These are phyloP conservation scores for Apiosordaria backusii DNA, from an alignment of 495 filamentous ascomycete species.

Conservation along the genomic window DNA sequence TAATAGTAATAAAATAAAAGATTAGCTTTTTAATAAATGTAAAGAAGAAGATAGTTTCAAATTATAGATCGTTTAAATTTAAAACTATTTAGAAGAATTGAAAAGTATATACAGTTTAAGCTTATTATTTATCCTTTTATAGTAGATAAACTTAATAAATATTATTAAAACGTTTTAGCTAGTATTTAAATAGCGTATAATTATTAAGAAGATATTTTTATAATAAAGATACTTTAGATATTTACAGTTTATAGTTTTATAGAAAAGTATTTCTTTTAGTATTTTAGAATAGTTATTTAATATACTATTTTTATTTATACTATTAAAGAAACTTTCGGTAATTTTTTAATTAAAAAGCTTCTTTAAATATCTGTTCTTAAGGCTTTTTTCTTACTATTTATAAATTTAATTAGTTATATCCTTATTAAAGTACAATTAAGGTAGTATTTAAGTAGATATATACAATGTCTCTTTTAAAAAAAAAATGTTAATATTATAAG, in stretches of 20 bases:
- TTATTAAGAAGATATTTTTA: too few species aligned
- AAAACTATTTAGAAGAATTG: slow-evolving; percentile 5
- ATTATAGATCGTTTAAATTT: background rate
- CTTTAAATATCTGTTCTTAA: too few species aligned
- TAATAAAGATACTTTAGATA: slow-evolving; percentile 26
- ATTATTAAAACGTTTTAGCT: slow-evolving; percentile 27
- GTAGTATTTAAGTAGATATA: too few species aligned
- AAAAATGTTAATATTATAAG: too few species aligned
- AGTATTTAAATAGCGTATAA: slow-evolving; percentile 28
- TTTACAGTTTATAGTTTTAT: slow-evolving; percentile 13
- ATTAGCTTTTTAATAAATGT: slow-evolving; percentile 16
- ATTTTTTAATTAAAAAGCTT: too few species aligned
- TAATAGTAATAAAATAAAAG: slow-evolving; percentile 21
- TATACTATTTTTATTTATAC: too few species aligned
- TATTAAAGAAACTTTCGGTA: too few species aligned
- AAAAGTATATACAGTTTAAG: slow-evolving; percentile 31
- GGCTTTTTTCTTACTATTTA: too few species aligned
- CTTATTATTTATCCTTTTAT: slow-evolving; percentile 35
- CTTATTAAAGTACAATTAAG: too few species aligned
- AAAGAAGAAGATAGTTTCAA: slow-evolving; percentile 25
- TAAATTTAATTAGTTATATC: too few species aligned
- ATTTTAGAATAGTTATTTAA: slow-evolving; percentile 19
- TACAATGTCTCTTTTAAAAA: too few species aligned
- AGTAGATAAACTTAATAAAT: slow-evolving; percentile 24
- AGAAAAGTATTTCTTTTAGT: slow-evolving; percentile 20